Conservation (phyloP, 2,329 filamentous ascomycete species). For the Diaporthe sp. region DNA sequence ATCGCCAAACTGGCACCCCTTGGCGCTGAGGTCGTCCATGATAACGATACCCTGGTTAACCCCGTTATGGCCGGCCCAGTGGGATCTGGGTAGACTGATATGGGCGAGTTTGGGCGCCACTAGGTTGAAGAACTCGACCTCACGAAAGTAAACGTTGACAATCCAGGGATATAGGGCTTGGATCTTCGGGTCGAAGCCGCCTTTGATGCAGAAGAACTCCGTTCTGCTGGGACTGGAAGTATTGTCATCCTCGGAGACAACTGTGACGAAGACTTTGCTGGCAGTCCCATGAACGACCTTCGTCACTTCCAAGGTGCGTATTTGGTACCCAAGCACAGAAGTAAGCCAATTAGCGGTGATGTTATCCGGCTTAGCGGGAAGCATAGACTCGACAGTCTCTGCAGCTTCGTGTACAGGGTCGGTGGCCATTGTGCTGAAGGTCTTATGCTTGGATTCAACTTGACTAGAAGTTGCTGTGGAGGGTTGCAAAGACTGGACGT, state of each 20-base stretch:
- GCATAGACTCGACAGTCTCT: not conserved
- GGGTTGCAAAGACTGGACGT: not conserved
- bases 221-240: slow-evolving; percentile 41
- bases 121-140: slow-evolving; percentile 30
- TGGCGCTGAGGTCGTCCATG: slow-evolving; percentile 29
- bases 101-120: slow-evolving; percentile 23
- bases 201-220: slow-evolving; percentile 35
- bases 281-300: slow-evolving; percentile 46
- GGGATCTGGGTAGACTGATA: slow-evolving; percentile 12
- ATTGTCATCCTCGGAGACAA: slow-evolving; percentile 47
- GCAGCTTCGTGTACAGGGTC: not conserved
- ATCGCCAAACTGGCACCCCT: slow-evolving; percentile 47
- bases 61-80: slow-evolving; percentile 31
- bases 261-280: slow-evolving; percentile 48
- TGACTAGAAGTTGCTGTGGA: not conserved
- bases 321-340: slow-evolving; percentile 46
- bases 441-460: not conserved
- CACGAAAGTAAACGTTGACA: slow-evolving; percentile 22
- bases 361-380: slow-evolving; percentile 46
- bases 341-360: slow-evolving; percentile 48
- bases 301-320: slow-evolving; percentile 45
- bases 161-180: slow-evolving; percentile 26
- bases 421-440: not conserved
- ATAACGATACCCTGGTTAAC: slow-evolving; percentile 2
- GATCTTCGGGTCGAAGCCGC: slow-evolving; percentile 27